Evolutionary conservation across 2,329 filamentous ascomycete species (phyloP).

Genomic region (Claviceps monticola): DNA sequence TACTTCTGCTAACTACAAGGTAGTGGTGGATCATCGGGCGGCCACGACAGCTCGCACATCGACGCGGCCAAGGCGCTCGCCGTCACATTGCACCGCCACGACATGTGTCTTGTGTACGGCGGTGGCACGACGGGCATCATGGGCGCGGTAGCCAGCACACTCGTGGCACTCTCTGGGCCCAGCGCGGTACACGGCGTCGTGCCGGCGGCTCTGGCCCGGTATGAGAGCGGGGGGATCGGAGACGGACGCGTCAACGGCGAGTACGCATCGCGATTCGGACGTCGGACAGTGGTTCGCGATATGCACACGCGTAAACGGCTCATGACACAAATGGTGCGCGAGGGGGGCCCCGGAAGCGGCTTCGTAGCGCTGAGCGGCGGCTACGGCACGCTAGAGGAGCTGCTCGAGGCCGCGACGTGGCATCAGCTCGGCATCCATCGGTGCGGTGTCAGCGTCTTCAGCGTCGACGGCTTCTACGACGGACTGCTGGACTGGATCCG

Average conservation of each 20-base stretch:
- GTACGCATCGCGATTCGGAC: constrained; percentile 52
- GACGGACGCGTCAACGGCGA: constrained; percentile 13
- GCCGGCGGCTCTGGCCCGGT: constrained; percentile 63
- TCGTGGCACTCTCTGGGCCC: constrained; percentile 70
- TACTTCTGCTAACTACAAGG: not conserved
- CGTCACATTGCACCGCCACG: constrained; percentile 53
- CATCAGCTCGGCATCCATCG: constrained; percentile 88
- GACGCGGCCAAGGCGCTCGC: constrained; percentile 66
- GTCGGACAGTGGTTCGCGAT: constrained; percentile 74
- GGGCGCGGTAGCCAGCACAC: constrained; percentile 77
- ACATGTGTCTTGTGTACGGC: constrained; percentile 78
- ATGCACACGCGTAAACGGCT: constrained; percentile 91
- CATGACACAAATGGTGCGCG: constrained; percentile 77
- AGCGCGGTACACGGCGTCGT: constrained; percentile 81
- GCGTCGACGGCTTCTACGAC: constrained; percentile 83
- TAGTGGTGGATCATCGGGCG: constrained; percentile 23
- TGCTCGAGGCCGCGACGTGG: constrained; percentile 82
- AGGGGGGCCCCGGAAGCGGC: constrained; percentile 67
- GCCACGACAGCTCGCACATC: constrained; percentile 58
- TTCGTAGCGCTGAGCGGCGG: constrained; percentile 84
- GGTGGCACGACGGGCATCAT: constrained; percentile 87
- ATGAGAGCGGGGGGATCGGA: constrained; percentile 53
- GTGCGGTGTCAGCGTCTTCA: constrained; percentile 63
- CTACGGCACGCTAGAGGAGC: constrained; percentile 87
- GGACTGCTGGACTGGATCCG: constrained; percentile 69